Conservation (phyloP, 345 rosid genomes). For the Atalantia buxifolia region DNA sequence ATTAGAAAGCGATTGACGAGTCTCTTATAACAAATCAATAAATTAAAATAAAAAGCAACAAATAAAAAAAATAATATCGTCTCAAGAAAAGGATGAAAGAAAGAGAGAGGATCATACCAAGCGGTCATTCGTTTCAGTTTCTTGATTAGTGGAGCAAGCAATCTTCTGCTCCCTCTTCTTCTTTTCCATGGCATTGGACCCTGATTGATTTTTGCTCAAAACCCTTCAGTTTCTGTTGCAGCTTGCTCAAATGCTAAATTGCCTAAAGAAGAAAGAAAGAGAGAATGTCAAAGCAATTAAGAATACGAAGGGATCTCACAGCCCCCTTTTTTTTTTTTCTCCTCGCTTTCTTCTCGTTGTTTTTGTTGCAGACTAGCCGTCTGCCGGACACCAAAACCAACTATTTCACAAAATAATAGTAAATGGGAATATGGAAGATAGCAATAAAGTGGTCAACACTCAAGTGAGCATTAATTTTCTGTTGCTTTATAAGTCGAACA, state of each 20-base stretch:
- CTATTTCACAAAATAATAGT: neutral
- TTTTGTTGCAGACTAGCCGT: constrained; percentile 23
- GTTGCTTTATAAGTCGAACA: neutral
- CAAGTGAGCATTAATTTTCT: neutral
- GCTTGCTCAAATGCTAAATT: neutral
- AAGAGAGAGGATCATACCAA: constrained; percentile 17
- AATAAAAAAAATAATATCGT: neutral
- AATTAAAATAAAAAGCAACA: too few relatives aligned
- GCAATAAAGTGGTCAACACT: too few relatives aligned
- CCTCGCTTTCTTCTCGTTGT: neutral
- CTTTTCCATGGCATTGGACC: constrained; percentile 27
- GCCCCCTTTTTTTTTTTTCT: neutral
- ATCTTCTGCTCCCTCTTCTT: constrained; percentile 24
- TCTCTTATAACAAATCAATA: too few relatives aligned
- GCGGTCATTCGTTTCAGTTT: constrained; percentile 20
- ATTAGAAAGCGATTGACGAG: neutral
- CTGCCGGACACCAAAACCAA: constrained; percentile 8
- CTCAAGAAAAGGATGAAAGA: neutral
- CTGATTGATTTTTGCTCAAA: neutral
- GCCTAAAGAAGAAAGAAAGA: neutral
- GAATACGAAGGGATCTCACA: constrained; percentile 17
- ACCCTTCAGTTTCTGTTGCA: neutral
- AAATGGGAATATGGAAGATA: neutral
- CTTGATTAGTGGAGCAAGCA: constrained; percentile 6
- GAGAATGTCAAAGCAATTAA: constrained; percentile 4